Base-by-base conservation (phyloP, 2,329 filamentous ascomycete species). In the Cladosporium sp. region DNA sequence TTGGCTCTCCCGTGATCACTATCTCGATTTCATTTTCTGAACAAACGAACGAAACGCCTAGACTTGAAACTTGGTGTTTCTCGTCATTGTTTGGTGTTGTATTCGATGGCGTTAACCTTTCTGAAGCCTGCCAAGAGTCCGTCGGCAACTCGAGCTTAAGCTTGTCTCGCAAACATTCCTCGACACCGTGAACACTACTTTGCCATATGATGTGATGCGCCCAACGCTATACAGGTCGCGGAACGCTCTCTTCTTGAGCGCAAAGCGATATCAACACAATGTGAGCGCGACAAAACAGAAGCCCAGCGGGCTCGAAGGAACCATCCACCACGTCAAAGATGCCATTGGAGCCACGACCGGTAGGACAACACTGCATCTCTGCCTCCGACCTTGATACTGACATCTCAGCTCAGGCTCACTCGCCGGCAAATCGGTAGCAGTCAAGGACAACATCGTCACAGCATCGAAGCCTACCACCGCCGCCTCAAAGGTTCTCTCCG, bases 401-500 rank as follows among this genome's bases (percentile, higher is more conserved):
- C 21, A 2, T 5, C 3, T 2, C 11, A 37, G 1, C 8, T 1
- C 28, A 65, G 58, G 49, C 26, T 12, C 67, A 3, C 65, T 73
- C 37, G 26, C 55, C 31, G 79, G 78, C 64, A 77, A 72, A 56
- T 72, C 78, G 10, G 76, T 84, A 53, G 81, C 79, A 10, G 69
- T 84, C 64, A 84, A 84, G 70, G 82, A 84, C 74, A 84, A 84
- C 70, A 84, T 84, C 56, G 80, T 80, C 72, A 82, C 81, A 6
- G 72, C 70, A 21, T 73, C 75, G 7, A 67, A 78, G 10, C 78
- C 76, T 16, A 97, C 93, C 28, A 96, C 93, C 79, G 96, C 93
- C 78, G 91, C 88, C 69, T 97, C 94, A 2, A 81, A 81, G 23
- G 90, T 92, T 64, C 85, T 98, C 49, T 72, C 72, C 33, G 82